phyloP scores from a whole-genome alignment of 768 basidiomycete genomes.

The Suillus alpinus region DNA sequence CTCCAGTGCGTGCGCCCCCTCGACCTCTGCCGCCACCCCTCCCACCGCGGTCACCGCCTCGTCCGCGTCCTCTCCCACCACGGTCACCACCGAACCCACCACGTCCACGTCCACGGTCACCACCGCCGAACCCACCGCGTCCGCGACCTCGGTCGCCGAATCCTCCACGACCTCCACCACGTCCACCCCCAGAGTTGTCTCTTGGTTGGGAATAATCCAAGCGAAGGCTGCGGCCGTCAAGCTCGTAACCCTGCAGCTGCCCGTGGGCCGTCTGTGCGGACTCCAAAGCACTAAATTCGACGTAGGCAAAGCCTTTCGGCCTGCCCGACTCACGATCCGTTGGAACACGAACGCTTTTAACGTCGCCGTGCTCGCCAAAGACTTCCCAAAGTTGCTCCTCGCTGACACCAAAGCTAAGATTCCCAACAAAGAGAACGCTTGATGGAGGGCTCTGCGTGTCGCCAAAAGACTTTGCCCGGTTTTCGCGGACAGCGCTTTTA shows the following conservation, averaged over 20 bases:
- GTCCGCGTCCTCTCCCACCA: constrained; percentile 39
- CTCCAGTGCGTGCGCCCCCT: constrained; percentile 51
- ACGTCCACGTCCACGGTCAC: constrained; percentile 46
- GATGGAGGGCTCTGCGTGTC: constrained; percentile 69
- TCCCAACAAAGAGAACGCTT: constrained; percentile 84
- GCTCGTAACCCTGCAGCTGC: constrained; percentile 64
- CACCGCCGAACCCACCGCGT: constrained; percentile 37
- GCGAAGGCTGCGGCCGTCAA: constrained; percentile 78
- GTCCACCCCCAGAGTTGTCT: constrained; percentile 51
- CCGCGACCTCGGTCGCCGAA: constrained; percentile 20
- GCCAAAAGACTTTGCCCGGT: constrained; percentile 73
- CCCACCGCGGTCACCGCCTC: constrained; percentile 35
- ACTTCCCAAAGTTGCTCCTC: constrained; percentile 89
- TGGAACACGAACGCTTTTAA: constrained; percentile 85
- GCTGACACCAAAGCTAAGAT: constrained; percentile 73
- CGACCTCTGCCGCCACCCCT: constrained; percentile 35
- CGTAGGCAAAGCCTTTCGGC: constrained; percentile 95
- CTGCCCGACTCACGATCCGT: constrained; percentile 89
- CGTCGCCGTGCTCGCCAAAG: constrained; percentile 83
- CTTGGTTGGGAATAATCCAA: constrained; percentile 87
- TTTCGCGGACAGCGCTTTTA: constrained; percentile 55
- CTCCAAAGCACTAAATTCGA: constrained; percentile 85
- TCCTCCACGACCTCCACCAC: constrained; percentile 29
- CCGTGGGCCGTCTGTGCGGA: constrained; percentile 79
- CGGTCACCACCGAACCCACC: constrained; percentile 45